Base-by-base conservation (phyloP, 345 rosid species). In the Gossypium rotundifolium region DNA sequence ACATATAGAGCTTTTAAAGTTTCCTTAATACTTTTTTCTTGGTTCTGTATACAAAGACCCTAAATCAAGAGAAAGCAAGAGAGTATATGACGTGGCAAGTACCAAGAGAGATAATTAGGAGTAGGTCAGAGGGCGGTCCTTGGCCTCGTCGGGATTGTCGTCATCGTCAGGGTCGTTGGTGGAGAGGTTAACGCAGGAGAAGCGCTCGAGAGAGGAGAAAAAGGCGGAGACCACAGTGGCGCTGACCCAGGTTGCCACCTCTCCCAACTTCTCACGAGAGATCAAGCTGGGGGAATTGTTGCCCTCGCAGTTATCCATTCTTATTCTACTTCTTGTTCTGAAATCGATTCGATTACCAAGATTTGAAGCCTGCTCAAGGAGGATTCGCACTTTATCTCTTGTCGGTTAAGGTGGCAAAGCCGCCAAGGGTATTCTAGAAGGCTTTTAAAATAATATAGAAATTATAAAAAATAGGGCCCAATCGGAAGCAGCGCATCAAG, bases 171-270 rank as follows among this genome's bases (percentile, higher is more conserved):
- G 82, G 71, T 88, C 90, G 73, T 74, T 80, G 75, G 94, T 94
- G 17, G 88, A 51, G 20, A 92, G 81, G 48, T 92, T 92, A 76
- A 94, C 97, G 82, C 98, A 91, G 54, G 97, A 83, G 84, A 85
- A 93, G 22, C 97, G 98, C 76, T 93, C 97, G 3, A 92, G 89
- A 29, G 97, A 94, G 2, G 91, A 87, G 81, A 94, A 94, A 83
- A 92, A 94, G 74, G 96, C 96, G 81, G 94, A 84, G 70, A 83
- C 81, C 0, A 94, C 94, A 76, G 89, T 78, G 82, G 91, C 62
- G 84, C 94, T 79, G 75, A 91, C 81, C 97, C 96, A 89, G 82
- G 67, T 79, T 18, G 96, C 93, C 67, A 88, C 85, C 51, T 78
- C 73, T 69, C 55, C 73, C 60, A 69, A 13, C 45, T 51, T 69